Evolutionary conservation across 164 flowering plant species (phyloP), one percentile per base, ranked within the genome.

Genomic region (Berberis thunbergii): DNA sequence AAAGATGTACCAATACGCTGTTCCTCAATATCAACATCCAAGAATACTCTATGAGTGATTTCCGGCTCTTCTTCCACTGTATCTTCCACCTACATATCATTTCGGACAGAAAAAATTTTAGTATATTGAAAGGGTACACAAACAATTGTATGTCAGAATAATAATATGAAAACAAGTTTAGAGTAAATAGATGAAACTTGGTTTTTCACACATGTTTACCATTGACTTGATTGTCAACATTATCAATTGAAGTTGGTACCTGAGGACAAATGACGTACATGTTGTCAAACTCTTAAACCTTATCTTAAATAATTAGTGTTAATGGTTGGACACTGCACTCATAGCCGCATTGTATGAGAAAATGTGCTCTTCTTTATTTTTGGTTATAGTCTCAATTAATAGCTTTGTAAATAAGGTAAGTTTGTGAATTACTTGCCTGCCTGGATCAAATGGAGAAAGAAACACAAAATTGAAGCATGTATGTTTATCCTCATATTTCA

Each of bases 11-110:
- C 98, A 69, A 82, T 56, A 49, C 81, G 89, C 41, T 94, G 98
- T 40, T 76, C 83, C 55, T 84, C 96, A 61, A 90, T 87, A 76
- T 90, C 95, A 64, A 90, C 84, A 77, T 94, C 98, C 79, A 94
- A 73, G 76, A 74, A 94, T 42, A 94, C 96, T 70, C 96, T 82
- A 61, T 90, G 98, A 38, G 98, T 94, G 65, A 94, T 83, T 72
- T 87, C 95, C 49, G 82, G 81, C 10, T 60, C 80, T 69, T 75
- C 83, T 69, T 85, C 94, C 61, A 63, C 79, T 60, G 72, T 70
- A 26, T 75, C 86, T 62, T 77, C 80, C 58, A 48, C 85, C 96
- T 90, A 73, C 66, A 67, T 61, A 74, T 13, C 45, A 71, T 57
- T 48, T 42, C 39, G 7, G 10, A 9, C 6, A 0, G 1, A 40